These are phyloP conservation scores for Citrullus amarus DNA, from an alignment of 306 rosid species.

Conservation along the genomic window DNA sequence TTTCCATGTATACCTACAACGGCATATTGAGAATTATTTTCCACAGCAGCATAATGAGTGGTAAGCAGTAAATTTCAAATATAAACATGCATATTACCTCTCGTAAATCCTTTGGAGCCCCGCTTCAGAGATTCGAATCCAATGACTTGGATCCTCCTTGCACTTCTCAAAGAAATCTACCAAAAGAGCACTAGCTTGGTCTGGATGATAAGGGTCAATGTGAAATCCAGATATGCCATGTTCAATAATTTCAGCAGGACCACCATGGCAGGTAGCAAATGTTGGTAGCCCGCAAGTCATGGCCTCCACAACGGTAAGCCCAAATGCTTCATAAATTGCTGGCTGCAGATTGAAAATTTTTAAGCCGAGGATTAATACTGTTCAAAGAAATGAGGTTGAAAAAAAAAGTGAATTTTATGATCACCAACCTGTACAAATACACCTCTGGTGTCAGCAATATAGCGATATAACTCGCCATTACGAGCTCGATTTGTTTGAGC, in stretches of 20 bases:
- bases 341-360: constrained; percentile 40
- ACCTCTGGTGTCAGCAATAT: constrained; percentile 76
- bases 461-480: constrained; percentile 89
- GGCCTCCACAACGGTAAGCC: constrained; percentile 94
- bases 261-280: constrained; percentile 86
- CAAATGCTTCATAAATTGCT: constrained; percentile 94
- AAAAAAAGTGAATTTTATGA: not conserved
- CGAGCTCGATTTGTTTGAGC: constrained; percentile 86
- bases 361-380: not conserved
- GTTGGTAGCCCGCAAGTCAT: constrained; percentile 92
- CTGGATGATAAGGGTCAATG: constrained; percentile 90
- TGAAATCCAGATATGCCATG: constrained; percentile 79
- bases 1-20: constrained; percentile 78
- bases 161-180: constrained; percentile 53
- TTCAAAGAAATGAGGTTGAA: not conserved
- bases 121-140: constrained; percentile 62
- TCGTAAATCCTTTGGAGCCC: constrained; percentile 82
- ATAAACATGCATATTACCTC: constrained; percentile 22
- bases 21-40: not conserved
- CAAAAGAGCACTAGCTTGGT: constrained; percentile 38
- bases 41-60: not conserved
- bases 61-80: not conserved
- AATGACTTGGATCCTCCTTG: constrained; percentile 55
- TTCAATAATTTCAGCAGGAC: constrained; percentile 96
- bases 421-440: constrained; percentile 68